Percentiles rank a stretch among this genome's conserved stretches.
phyloP scores from a whole-genome alignment of 1,139 yeast genomes.

The Geotrichum reessii region DNA sequence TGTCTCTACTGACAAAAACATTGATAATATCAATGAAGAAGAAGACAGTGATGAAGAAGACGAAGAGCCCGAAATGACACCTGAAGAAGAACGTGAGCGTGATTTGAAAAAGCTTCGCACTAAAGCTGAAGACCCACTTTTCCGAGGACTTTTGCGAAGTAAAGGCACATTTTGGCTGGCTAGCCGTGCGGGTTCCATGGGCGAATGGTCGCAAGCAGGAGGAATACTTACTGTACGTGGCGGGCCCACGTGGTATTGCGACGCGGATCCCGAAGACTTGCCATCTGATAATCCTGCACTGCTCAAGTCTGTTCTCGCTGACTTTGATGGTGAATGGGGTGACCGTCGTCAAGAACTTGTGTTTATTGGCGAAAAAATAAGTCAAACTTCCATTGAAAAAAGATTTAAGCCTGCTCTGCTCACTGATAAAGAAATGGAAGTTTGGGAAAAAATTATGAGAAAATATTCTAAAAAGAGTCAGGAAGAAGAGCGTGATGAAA shows the following conservation, averaged over 20 bases:
- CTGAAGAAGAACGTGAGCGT: constrained; percentile 24
- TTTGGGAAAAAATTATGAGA: constrained; percentile 32
- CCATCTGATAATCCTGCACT: constrained; percentile 29
- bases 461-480: constrained; percentile 35
- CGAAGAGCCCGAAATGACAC: constrained; percentile 21
- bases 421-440: constrained; percentile 37
- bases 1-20: no score
- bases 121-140: constrained; percentile 39
- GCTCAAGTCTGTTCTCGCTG: background rate
- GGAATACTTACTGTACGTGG: constrained; percentile 42
- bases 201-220: constrained; percentile 48
- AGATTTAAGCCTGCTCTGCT: constrained; percentile 39
- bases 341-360: constrained; percentile 45
- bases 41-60: constrained; percentile 17
- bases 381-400: constrained; percentile 30
- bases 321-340: constrained; percentile 27
- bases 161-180: constrained; percentile 49
- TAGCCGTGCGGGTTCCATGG: constrained; percentile 40
- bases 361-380: constrained; percentile 41
- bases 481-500: constrained; percentile 20
- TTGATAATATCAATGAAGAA: constrained; percentile 19
- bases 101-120: constrained; percentile 23
- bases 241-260: constrained; percentile 45
- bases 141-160: constrained; percentile 40
- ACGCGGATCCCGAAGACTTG: constrained; percentile 37